These are phyloP conservation scores for Starmera caribaea DNA, from an alignment of 805 yeast genomes.

Conservation along the genomic window DNA sequence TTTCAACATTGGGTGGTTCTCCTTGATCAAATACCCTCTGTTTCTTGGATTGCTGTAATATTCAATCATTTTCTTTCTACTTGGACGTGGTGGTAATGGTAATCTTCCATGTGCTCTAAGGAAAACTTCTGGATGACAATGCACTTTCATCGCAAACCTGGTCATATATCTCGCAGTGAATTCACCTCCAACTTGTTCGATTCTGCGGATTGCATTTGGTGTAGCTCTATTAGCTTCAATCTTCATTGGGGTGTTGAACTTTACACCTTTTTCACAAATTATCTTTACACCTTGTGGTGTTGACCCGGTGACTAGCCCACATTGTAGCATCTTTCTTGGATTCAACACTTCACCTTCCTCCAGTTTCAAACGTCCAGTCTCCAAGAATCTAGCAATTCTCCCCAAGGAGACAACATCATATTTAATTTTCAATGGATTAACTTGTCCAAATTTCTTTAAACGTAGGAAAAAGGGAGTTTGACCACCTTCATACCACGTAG, in stretches of 20 bases:
- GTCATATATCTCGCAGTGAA: slow-evolving; percentile 67
- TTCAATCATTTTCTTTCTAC: slow-evolving; percentile 67
- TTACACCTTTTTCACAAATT: slow-evolving; percentile 53
- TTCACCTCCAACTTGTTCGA: slow-evolving; percentile 65
- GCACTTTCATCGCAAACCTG: slow-evolving; percentile 61
- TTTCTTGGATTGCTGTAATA: slow-evolving; percentile 63
- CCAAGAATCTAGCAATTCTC: slow-evolving; percentile 62
- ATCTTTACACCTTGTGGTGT: slow-evolving; percentile 75
- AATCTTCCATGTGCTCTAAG: slow-evolving; percentile 63
- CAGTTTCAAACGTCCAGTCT: slow-evolving; percentile 52
- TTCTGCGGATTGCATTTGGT: slow-evolving; percentile 55
- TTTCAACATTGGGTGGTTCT: slow-evolving; percentile 13
- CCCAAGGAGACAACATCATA: slow-evolving; percentile 40
- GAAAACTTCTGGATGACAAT: slow-evolving; percentile 65
- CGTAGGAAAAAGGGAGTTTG: slow-evolving; percentile 83
- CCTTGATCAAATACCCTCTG: slow-evolving; percentile 64
- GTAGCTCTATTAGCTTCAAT: slow-evolving; percentile 84
- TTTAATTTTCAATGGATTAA: slow-evolving; percentile 18
- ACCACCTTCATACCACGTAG: slow-evolving; percentile 97
- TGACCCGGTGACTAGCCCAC: slow-evolving; percentile 64
- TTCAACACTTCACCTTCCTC: slow-evolving; percentile 54
- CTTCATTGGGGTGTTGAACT: slow-evolving; percentile 47
- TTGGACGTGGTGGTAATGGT: slow-evolving; percentile 83
- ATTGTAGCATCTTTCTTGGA: slow-evolving; percentile 66
- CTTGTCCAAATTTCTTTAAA: slow-evolving; percentile 85